Conservation (phyloP, 441 rosid species). For the Populus hybrid region DNA sequence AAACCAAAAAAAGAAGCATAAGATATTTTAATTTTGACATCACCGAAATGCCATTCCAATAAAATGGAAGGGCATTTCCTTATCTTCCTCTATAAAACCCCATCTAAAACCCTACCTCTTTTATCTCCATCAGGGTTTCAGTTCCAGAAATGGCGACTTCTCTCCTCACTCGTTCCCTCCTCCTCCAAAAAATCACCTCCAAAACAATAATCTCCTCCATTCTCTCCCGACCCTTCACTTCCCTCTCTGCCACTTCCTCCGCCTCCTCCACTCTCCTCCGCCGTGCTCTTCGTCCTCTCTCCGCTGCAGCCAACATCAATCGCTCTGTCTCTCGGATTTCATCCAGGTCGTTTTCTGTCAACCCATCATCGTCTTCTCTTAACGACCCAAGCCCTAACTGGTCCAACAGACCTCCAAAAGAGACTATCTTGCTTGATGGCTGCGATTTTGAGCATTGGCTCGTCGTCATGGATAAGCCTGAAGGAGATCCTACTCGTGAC, state of each 20-base stretch:
- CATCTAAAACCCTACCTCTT: not conserved
- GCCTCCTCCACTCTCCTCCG: slow-evolving; percentile 27
- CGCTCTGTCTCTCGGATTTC: slow-evolving; percentile 5
- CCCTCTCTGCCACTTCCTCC: slow-evolving; percentile 21
- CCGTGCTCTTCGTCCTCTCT: slow-evolving; percentile 34
- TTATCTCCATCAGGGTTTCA: slow-evolving; percentile 23
- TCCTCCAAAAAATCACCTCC: slow-evolving; percentile 19
- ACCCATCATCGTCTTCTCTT: slow-evolving; percentile 52
- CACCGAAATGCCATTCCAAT: not conserved
- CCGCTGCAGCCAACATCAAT: slow-evolving; percentile 17
- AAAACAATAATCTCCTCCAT: slow-evolving; percentile 26
- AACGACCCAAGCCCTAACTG: slow-evolving; percentile 67
- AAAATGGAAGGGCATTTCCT: not conserved
- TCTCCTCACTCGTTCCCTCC: slow-evolving; percentile 26
- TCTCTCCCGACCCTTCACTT: slow-evolving; percentile 37
- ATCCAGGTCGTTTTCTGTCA: slow-evolving; percentile 35
- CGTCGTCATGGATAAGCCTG: slow-evolving; percentile 67
- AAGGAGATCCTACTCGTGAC: slow-evolving; percentile 64
- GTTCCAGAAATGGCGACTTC: slow-evolving; percentile 39
- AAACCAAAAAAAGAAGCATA: no score
- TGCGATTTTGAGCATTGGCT: slow-evolving; percentile 95
- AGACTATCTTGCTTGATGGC: slow-evolving; percentile 81
- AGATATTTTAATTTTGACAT: no score
- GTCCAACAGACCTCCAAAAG: slow-evolving; percentile 81
- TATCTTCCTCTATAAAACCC: not conserved